Evolutionary conservation across 164 flowering plant genomes (phyloP), one percentile per base, ranked within the genome.

Genomic region (Hamamelis virginiana): DNA sequence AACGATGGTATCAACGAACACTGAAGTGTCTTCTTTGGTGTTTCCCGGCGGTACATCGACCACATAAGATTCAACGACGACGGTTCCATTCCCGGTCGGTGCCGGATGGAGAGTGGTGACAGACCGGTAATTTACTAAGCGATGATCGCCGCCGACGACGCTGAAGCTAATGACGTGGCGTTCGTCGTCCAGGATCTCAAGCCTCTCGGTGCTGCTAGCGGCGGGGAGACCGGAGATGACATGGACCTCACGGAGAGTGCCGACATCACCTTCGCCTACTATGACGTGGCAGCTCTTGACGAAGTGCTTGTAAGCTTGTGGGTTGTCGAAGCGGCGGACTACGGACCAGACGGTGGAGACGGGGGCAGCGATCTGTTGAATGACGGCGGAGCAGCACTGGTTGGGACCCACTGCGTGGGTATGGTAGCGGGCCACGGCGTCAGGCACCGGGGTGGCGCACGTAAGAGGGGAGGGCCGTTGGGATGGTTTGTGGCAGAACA

Each of bases 141-240:
- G 85, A 73, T 92, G 96, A 28, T 92, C 94, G 3, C 97, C 97
- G 1, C 89, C 96, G 25, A 92, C 85, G n/a, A 92, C 78, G 72
- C 96, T 85, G 83, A 88, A 92, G 77, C 92, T 85, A 47, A 90
- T 70, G 64, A 89, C 83, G 69, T 92, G 91, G 15, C 78, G 75
- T 68, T 92, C 90, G 21, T 92, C 97, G 78, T 92, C 96, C 21
- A 92, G 83, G 78, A 88, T 83, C 83, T 92, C 97, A 18, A 92
- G 91, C 2, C 91, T 72, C 69, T 92, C 97, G 45, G 86, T 89
- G 80, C 88, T 81, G 58, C 64, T 59, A 0, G 58, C 88, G 0
- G 94, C 96, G 5, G 97, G 97, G 9, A 90, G 84, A 1, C 97
- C 97, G 18, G 96, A 87, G n/a, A 91, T 76, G 44, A 91, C 86